Evolutionary conservation across 192 early-diverging fungal species (phyloP).

Genomic region (Haplosporangium gracile): DNA sequence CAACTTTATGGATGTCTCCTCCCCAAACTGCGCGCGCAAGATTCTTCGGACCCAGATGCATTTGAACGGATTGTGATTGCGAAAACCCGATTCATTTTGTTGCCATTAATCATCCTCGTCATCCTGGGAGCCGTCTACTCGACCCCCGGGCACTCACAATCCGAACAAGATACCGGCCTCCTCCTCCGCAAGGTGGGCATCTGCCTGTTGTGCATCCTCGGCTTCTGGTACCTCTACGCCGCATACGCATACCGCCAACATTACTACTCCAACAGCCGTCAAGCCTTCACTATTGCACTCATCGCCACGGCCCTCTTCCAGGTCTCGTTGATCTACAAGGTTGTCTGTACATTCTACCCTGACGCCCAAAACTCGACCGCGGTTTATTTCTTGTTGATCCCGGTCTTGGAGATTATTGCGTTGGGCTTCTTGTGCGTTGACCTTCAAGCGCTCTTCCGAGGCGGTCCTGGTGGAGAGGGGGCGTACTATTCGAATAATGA

Average conservation of each 20-base stretch:
- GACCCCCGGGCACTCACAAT: background rate
- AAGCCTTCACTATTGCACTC: conserved; percentile 11
- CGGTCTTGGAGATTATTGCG: conserved; percentile 4
- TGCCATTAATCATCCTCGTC: conserved; percentile 11
- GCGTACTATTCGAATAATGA: background rate
- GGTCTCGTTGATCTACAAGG: conserved; percentile 32
- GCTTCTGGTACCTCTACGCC: conserved; percentile 11
- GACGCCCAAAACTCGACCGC: background rate
- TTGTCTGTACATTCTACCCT: conserved; percentile 12
- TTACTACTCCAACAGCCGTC: conserved; percentile 2
- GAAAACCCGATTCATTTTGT: background rate
- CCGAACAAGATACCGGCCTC: background rate
- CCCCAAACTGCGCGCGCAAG: conserved; percentile 14
- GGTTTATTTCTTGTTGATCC: conserved; percentile 12
- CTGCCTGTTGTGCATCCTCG: conserved; percentile 9
- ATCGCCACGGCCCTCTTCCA: background rate
- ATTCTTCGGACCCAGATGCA: background rate
- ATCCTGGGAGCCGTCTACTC: conserved; percentile 8
- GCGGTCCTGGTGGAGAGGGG: background rate
- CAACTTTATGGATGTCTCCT: conserved; percentile 19
- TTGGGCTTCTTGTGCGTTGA: conserved; percentile 14
- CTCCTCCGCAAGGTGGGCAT: conserved; percentile 26
- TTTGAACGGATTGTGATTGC: conserved; percentile 20
- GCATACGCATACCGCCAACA: conserved; percentile 11
- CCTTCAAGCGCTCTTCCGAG: conserved; percentile 14